These are phyloP conservation scores for Exophiala oligosperma DNA, from an alignment of 2,329 filamentous ascomycete species.

Conservation along the genomic window DNA sequence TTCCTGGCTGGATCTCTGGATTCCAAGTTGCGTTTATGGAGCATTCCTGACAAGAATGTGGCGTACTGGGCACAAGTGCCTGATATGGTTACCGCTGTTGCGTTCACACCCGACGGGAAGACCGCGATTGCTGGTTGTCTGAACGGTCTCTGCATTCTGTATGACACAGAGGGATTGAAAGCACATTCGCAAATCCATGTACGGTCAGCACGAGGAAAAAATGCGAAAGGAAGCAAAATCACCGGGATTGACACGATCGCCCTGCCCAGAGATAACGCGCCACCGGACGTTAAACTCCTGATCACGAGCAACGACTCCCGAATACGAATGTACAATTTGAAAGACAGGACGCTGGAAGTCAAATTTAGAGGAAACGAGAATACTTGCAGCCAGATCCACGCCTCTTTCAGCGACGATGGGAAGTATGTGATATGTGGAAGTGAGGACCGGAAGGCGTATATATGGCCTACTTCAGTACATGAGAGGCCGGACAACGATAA, in stretches of 20 bases:
- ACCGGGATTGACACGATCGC: slow-evolving; percentile 82
- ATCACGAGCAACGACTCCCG: slow-evolving; percentile 95
- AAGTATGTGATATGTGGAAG: slow-evolving; percentile 88
- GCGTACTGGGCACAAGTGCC: slow-evolving; percentile 75
- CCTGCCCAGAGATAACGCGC: slow-evolving; percentile 56
- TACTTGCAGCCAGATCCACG: slow-evolving; percentile 83
- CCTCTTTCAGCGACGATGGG: slow-evolving; percentile 82
- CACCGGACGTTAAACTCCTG: slow-evolving; percentile 75
- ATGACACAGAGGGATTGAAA: slow-evolving; percentile 87
- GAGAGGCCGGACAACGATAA: slow-evolving; percentile 64
- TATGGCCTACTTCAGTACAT: slow-evolving; percentile 70
- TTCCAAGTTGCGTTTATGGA: slow-evolving; percentile 86
- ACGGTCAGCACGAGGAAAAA: slow-evolving; percentile 87
- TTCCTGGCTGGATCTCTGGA: slow-evolving; percentile 94
- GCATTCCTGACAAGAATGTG: slow-evolving; percentile 93
- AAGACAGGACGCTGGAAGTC: slow-evolving; percentile 78
- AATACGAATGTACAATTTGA: slow-evolving; percentile 83
- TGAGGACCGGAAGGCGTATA: slow-evolving; percentile 85
- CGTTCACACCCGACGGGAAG: slow-evolving; percentile 89
- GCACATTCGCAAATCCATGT: slow-evolving; percentile 85
- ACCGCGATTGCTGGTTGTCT: slow-evolving; percentile 85
- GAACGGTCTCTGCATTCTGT: slow-evolving; percentile 83
- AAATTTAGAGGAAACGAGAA: slow-evolving; percentile 95
- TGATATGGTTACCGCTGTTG: slow-evolving; percentile 90
- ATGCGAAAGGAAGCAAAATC: slow-evolving; percentile 95